These are phyloP conservation scores for Hydnomerulius pinastri DNA, from an alignment of 768 basidiomycete species.

Conservation along the genomic window DNA sequence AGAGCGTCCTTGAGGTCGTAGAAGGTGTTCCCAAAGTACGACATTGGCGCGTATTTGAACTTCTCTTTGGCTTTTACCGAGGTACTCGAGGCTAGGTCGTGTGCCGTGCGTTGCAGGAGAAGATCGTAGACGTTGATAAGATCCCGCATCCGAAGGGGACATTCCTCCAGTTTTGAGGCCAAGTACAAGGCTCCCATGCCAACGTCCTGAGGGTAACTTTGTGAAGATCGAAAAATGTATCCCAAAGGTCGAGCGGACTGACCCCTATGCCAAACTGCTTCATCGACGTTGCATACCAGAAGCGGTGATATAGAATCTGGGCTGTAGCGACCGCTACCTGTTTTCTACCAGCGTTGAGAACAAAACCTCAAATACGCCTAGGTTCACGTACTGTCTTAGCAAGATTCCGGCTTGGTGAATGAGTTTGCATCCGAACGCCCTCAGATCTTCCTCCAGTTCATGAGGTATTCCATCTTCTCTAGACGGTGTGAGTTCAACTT, in stretches of 20 bases:
- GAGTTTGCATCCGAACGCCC: conserved; percentile 90
- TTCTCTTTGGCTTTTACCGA: conserved; percentile 27
- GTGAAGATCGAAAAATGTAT: conserved; percentile 7
- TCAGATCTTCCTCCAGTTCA: conserved; percentile 84
- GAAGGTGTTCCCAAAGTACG: conserved; percentile 85
- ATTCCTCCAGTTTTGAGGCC: conserved; percentile 91
- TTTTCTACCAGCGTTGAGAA: conserved; percentile 54
- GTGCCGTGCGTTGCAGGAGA: conserved; percentile 71
- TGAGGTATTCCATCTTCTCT: conserved; percentile 76
- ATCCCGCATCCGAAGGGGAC: conserved; percentile 88
- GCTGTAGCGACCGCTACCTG: conserved; percentile 97
- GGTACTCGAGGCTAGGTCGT: conserved; percentile 39
- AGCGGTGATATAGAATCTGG: conserved; percentile 93
- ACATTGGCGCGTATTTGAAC: conserved; percentile 82
- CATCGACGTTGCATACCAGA: conserved; percentile 95
- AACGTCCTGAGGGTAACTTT: conserved; percentile 58
- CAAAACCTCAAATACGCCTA: too few species aligned
- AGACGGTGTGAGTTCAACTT: conserved; percentile 82
- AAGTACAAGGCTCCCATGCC: conserved; percentile 89
- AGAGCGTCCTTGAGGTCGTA: conserved; percentile 95
- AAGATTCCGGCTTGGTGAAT: conserved; percentile 94
- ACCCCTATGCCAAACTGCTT: conserved; percentile 93
- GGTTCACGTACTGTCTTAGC: conserved; percentile 79
- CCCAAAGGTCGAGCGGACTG: conserved; percentile 34
- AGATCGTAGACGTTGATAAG: conserved; percentile 94